Conservation (phyloP, 768 basidiomycete species). For the Calocera cornea region DNA sequence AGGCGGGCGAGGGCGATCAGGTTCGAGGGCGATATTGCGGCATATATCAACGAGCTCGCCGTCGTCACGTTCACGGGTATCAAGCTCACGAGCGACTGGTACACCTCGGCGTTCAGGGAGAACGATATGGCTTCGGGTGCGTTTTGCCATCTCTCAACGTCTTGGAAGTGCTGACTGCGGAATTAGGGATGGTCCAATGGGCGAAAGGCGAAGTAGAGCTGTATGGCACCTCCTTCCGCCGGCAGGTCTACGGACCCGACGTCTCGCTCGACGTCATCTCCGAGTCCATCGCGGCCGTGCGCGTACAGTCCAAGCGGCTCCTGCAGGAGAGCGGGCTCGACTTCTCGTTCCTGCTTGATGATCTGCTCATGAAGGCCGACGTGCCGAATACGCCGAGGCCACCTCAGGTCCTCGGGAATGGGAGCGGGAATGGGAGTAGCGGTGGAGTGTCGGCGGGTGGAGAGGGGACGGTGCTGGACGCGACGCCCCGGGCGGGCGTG, state of each 20-base stretch:
- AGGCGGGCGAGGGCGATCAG: constrained; percentile 72
- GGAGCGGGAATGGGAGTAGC: neutral
- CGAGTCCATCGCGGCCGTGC: constrained; percentile 65
- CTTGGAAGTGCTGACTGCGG: neutral
- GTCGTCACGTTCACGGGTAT: constrained; percentile 87
- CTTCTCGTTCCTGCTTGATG: constrained; percentile 81
- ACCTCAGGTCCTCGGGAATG: neutral
- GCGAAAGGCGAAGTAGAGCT: constrained; percentile 70
- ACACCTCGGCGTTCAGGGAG: constrained; percentile 86
- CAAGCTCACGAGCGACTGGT: constrained; percentile 98
- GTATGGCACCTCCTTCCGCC: constrained; percentile 73
- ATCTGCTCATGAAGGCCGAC: constrained; percentile 31
- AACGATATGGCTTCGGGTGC: constrained; percentile 84
- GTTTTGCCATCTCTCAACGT: constrained; percentile 21
- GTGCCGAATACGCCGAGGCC: neutral
- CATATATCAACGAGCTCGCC: constrained; percentile 77
- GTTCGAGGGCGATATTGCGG: constrained; percentile 76
- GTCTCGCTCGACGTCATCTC: constrained; percentile 55
- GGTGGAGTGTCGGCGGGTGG: neutral
- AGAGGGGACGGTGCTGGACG: neutral
- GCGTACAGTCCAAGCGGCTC: constrained; percentile 68
- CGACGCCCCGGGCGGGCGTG: neutral
- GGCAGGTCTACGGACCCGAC: constrained; percentile 81
- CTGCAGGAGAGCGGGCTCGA: constrained; percentile 89
- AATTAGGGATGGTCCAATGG: constrained; percentile 84